Conservation (phyloP, 2,329 filamentous ascomycete genomes). For the Stenocarpella maydis region DNA sequence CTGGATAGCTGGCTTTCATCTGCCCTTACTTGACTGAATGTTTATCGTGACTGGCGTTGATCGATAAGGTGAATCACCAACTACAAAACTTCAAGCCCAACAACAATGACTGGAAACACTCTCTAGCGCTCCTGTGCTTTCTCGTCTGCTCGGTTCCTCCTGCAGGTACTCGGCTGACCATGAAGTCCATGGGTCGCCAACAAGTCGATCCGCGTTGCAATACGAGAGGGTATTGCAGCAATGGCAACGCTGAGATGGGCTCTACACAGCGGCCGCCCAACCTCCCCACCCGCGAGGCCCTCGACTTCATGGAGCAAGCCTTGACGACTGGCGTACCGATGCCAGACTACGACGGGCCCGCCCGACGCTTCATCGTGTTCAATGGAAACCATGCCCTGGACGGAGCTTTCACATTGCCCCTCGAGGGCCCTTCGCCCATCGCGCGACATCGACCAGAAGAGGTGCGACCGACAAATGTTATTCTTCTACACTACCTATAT, state of each 20-base stretch:
- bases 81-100: too few relatives aligned
- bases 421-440: background rate
- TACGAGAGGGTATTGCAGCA: background rate
- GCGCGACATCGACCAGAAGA: rapidly evolving
- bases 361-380: background rate
- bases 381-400: background rate
- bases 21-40: too few relatives aligned
- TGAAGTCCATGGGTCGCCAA: too few relatives aligned
- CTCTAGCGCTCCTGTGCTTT: too few relatives aligned
- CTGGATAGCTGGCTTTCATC: too few relatives aligned
- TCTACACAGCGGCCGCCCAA: background rate
- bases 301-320: background rate
- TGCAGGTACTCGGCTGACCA: too few relatives aligned
- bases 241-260: too few relatives aligned
- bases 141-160: too few relatives aligned
- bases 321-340: background rate
- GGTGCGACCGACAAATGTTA: background rate
- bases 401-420: background rate
- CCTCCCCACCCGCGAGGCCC: background rate
- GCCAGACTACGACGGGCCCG: background rate
- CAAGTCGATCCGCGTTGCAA: too few relatives aligned
- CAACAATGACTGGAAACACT: too few relatives aligned
- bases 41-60: too few relatives aligned
- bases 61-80: too few relatives aligned
- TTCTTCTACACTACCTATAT: background rate